Conservation (phyloP, 139 green algal species). For the Coelastrella sp. region DNA sequence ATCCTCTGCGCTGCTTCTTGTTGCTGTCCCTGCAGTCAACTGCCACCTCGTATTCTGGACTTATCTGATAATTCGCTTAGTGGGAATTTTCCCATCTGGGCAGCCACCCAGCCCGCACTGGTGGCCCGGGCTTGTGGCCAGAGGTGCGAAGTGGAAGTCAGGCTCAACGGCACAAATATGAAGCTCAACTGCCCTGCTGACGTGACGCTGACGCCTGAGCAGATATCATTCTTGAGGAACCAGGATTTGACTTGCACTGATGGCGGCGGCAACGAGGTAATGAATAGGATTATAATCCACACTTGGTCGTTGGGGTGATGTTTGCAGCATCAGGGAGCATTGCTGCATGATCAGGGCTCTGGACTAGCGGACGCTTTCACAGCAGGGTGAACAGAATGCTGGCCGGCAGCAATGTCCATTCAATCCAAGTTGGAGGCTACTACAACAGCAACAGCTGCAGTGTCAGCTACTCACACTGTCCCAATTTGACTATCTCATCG, state of each 20-base stretch:
- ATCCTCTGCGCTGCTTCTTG: neutral
- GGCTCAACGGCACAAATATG: neutral
- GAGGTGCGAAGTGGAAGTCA: neutral
- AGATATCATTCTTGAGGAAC: neutral
- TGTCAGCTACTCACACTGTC: no score
- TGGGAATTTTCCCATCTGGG: neutral
- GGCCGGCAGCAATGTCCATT: no score
- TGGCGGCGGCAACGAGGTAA: neutral
- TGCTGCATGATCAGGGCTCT: no score
- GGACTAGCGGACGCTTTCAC: no score
- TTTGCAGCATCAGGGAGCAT: no score
- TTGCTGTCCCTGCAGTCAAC: neutral
- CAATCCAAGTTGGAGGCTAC: no score
- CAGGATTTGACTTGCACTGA: neutral
- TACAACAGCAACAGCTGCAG: no score
- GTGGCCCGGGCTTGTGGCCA: neutral
- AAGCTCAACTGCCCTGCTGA: neutral
- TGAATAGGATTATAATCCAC: no score
- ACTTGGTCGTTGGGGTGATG: no score
- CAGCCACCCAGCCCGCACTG: neutral
- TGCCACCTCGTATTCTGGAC: conserved; percentile 7
- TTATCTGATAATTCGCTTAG: neutral
- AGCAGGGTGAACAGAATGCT: no score
- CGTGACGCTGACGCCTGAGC: neutral
- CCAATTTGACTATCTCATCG: no score